Evolutionary conservation across 352 stramenopile genomes (phyloP), one percentile per base, ranked within the genome.

Genomic region (Phytophthora tubulina): DNA sequence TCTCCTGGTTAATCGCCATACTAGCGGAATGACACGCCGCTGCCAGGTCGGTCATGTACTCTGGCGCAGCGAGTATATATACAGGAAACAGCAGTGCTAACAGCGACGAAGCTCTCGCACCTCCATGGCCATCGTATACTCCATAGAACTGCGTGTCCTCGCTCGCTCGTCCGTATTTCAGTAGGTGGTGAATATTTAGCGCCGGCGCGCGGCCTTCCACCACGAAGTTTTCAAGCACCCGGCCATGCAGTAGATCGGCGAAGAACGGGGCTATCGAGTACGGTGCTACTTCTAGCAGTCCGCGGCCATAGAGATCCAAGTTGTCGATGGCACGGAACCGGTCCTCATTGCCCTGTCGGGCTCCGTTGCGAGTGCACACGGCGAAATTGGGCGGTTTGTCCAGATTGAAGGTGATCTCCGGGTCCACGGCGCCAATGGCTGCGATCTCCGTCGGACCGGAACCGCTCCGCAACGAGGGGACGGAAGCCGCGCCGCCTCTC

Each of bases 61-160:
- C 75, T 2, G 75, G 55, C 6, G 85, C 72, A n/a, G 85, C 68
- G 2, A 91, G 70, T n/a, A 94, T 54, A 69, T 90, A 95, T 11
- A 93, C 49, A 10, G 86, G 86, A 48, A 94, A 80, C 9, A 93
- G 67, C 54, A 92, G 75, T 30, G 86, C 86, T 33, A 94, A 57
- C 6, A 93, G 58, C 21, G 81, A 85, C 36, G 84, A 92, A 48
- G 84, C 87, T 46, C 72, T 73, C 9, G 74, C 81, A 17, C 88
- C 88, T 31, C 85, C 88, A 42, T 95, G 88, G 39, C 88, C 88
- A 54, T 95, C 88, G 63, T 90, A 95, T n/a, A 95, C 66, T 7
- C 84, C 88, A 51, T 85, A 93, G 50, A 92, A 87, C 70, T 84
- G 79, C 15, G 85, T 95, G 53, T 81, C 74, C 31, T 73, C 55